Conservation (phyloP, 495 filamentous ascomycete species). For the Lindgomyces ingoldianus region DNA sequence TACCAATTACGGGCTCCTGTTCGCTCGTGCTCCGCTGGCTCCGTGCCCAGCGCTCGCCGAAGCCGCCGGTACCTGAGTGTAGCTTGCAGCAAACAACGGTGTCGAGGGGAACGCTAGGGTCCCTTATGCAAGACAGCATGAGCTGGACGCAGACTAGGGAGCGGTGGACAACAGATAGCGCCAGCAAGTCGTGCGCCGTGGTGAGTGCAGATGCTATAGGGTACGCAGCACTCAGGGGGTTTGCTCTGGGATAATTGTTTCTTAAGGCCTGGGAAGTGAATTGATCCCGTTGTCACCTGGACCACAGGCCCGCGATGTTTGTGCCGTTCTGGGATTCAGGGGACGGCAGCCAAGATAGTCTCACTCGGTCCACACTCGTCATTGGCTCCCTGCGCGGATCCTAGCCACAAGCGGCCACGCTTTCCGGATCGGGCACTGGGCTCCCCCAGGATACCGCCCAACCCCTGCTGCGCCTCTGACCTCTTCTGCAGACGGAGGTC, state of each 20-base stretch:
- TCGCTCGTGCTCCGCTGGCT: neutral
- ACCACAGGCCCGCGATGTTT: neutral
- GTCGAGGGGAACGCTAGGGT: neutral
- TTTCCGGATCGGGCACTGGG: neutral
- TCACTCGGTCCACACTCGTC: neutral
- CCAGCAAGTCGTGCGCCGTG: neutral
- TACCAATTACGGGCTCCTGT: conserved; percentile 12
- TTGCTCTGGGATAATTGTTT: neutral
- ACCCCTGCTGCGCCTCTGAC: no score
- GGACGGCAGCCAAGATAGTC: neutral
- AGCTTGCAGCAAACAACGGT: neutral
- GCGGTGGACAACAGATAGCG: neutral
- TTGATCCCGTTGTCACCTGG: neutral
- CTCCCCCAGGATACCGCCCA: no score
- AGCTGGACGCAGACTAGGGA: neutral
- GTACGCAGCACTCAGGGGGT: neutral
- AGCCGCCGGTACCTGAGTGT: conserved; percentile 27
- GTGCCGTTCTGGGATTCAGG: neutral
- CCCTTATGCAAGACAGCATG: neutral
- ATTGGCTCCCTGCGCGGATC: neutral
- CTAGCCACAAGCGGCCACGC: neutral
- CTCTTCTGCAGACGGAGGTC: no score
- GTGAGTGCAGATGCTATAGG: neutral
- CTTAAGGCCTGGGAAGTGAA: neutral
- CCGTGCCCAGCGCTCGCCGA: conserved; percentile 3